Evolutionary conservation across 371 early-diverging fungal genomes (phyloP).

Genomic region (Sporodiniella umbellata): DNA sequence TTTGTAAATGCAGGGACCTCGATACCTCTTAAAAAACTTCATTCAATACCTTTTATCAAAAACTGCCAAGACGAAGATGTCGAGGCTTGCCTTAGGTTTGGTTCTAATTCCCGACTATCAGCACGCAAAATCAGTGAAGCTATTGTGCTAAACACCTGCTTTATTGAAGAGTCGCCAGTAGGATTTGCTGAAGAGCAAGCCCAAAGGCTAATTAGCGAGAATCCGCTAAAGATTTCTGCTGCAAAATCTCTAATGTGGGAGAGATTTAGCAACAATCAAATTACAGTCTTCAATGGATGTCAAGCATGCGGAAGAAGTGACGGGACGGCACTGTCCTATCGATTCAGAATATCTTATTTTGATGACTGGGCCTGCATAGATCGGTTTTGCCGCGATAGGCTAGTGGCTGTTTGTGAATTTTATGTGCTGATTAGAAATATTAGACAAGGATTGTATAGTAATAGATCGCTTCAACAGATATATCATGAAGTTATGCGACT

Average conservation of each 20-base stretch:
- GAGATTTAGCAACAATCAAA: slow-evolving; percentile 49
- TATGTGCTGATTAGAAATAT: slow-evolving; percentile 89
- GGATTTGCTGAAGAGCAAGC: slow-evolving; percentile 75
- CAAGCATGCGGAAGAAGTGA: slow-evolving; percentile 82
- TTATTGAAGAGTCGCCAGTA: slow-evolving; percentile 65
- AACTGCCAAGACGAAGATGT: slow-evolving; percentile 86
- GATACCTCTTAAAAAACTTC: slow-evolving; percentile 65
- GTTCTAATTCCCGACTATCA: slow-evolving; percentile 78
- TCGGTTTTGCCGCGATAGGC: slow-evolving; percentile 82
- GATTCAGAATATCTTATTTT: slow-evolving; percentile 74
- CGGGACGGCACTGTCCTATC: slow-evolving; percentile 60
- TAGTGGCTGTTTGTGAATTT: slow-evolving; percentile 91
- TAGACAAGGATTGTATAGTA: slow-evolving; percentile 79
- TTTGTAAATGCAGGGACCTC: slow-evolving; percentile 67
- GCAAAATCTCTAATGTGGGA: slow-evolving; percentile 68
- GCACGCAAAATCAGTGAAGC: slow-evolving; percentile 86
- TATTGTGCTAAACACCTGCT: slow-evolving; percentile 76
- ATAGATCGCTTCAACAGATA: slow-evolving; percentile 70
- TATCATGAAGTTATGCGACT: slow-evolving; percentile 79
- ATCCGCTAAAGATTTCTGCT: slow-evolving; percentile 55
- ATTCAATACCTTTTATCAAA: slow-evolving; percentile 78
- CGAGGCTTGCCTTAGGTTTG: slow-evolving; percentile 87
- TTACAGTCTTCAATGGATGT: slow-evolving; percentile 66
- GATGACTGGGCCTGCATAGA: slow-evolving; percentile 91
- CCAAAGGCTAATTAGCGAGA: slow-evolving; percentile 35